A percentile compares a stretch with the other conserved stretches of the same genome.
Conservation (phyloP, 441 rosid genomes). For the Corymbia calophylla region DNA sequence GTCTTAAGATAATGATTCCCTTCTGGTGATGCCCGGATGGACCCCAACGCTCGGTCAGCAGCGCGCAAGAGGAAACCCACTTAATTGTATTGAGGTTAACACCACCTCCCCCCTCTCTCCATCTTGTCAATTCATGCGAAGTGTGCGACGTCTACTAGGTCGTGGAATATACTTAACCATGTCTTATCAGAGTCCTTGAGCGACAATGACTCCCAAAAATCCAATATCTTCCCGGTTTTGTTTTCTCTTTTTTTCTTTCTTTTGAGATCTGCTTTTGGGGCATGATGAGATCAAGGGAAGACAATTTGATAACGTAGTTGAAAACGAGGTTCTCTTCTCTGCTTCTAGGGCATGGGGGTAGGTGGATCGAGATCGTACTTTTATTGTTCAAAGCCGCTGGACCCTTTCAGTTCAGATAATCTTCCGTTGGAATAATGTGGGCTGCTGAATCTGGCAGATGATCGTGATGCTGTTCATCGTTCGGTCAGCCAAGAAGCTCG, state of each 20-base stretch:
- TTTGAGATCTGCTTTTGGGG: background rate
- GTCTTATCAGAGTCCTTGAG: conserved; percentile 13
- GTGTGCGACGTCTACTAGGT: background rate
- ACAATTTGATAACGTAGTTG: background rate
- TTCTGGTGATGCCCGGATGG: background rate
- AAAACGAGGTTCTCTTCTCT: background rate
- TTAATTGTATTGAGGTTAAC: background rate
- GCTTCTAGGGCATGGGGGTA: background rate
- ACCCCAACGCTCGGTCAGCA: background rate
- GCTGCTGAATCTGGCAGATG: background rate
- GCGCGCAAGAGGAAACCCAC: conserved; percentile 1
- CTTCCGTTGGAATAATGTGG: background rate
- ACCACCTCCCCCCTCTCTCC: conserved; percentile 2
- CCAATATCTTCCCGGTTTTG: background rate
- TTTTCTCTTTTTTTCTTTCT: background rate
- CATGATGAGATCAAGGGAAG: background rate
- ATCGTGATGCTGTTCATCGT: background rate
- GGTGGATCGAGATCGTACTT: background rate
- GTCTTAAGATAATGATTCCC: conserved; percentile 43
- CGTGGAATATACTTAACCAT: conserved; percentile 24
- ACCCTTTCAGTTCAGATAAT: background rate
- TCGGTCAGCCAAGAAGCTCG: background rate
- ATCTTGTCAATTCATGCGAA: conserved; percentile 21
- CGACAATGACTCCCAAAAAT: conserved; percentile 15
- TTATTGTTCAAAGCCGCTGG: background rate